A percentile compares a stretch with the other conserved stretches of the same genome.
Conservation (phyloP, 306 rosid species). For the Glycine latifolia region DNA sequence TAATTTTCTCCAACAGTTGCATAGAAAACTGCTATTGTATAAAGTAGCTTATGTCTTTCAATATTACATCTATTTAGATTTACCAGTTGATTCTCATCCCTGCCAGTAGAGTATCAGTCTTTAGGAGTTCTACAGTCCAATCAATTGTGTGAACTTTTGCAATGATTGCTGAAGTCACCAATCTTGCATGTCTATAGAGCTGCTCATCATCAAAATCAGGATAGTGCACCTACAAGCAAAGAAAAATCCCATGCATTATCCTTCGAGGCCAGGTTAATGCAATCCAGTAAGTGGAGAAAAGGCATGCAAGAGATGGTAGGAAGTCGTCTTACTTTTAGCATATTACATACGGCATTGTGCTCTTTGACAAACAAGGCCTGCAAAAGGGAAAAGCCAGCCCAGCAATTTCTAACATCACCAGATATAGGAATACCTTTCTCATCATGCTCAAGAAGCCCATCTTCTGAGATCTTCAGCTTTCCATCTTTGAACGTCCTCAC, state of each 20-base stretch:
- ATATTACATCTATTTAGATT: slow-evolving; percentile 21
- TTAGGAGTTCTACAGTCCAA: slow-evolving; percentile 85
- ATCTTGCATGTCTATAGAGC: slow-evolving; percentile 71
- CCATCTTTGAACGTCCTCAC: slow-evolving; percentile 76
- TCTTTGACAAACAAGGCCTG: slow-evolving; percentile 79
- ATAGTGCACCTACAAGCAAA: slow-evolving; percentile 54
- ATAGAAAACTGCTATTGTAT: neutral
- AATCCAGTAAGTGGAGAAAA: neutral
- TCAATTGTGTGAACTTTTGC: slow-evolving; percentile 90
- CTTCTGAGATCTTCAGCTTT: slow-evolving; percentile 65
- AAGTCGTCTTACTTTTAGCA: slow-evolving; percentile 60
- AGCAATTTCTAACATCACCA: slow-evolving; percentile 76
- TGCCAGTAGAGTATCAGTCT: slow-evolving; percentile 68
- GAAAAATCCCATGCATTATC: slow-evolving; percentile 12
- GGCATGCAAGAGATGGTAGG: neutral
- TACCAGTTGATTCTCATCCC: slow-evolving; percentile 85
- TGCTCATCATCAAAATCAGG: slow-evolving; percentile 71
- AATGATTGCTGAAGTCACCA: slow-evolving; percentile 81
- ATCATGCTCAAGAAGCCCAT: slow-evolving; percentile 74
- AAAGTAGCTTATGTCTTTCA: neutral
- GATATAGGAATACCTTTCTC: slow-evolving; percentile 75
- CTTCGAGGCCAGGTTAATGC: slow-evolving; percentile 1
- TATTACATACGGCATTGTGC: slow-evolving; percentile 79
- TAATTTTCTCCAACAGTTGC: neutral
- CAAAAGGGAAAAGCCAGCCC: slow-evolving; percentile 78